phyloP scores from a whole-genome alignment of 2,329 filamentous ascomycete species.

The Trichoderma atroviride region DNA sequence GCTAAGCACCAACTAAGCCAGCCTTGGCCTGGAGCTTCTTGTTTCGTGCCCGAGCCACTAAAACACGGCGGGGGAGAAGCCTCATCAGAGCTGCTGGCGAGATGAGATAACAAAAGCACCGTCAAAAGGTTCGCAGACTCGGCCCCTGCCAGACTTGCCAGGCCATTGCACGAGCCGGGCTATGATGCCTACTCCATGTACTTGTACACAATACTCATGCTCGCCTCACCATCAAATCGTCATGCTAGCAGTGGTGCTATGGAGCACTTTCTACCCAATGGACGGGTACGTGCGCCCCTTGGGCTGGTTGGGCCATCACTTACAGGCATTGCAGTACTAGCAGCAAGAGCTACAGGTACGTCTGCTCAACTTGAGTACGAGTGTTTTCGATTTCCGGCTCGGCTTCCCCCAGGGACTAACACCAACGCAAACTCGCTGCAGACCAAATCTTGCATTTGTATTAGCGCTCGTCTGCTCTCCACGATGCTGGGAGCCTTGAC shows the following conservation, averaged over 20 bases:
- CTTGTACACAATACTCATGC: not conserved
- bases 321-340: too few relatives aligned
- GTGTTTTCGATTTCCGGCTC: not conserved
- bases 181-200: not conserved
- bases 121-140: not conserved
- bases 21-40: slow-evolving; percentile 1
- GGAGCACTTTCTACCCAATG: not conserved
- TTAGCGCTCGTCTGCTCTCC: not conserved
- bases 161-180: not conserved
- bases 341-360: not conserved
- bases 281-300: not conserved
- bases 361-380: not conserved
- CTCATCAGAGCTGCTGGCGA: not conserved
- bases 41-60: slow-evolving; percentile 3
- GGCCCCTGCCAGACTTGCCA: not conserved
- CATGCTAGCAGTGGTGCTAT: not conserved
- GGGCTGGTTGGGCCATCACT: not conserved
- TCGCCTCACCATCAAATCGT: not conserved
- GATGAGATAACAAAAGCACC: not conserved
- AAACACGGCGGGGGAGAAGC: not conserved
- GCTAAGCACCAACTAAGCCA: not conserved
- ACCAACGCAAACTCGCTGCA: not conserved
- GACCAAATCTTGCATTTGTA: not conserved
- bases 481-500: not conserved
- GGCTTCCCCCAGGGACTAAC: not conserved